These are phyloP conservation scores for Penicillium nucicola DNA, from an alignment of 495 filamentous ascomycete species.

Conservation along the genomic window DNA sequence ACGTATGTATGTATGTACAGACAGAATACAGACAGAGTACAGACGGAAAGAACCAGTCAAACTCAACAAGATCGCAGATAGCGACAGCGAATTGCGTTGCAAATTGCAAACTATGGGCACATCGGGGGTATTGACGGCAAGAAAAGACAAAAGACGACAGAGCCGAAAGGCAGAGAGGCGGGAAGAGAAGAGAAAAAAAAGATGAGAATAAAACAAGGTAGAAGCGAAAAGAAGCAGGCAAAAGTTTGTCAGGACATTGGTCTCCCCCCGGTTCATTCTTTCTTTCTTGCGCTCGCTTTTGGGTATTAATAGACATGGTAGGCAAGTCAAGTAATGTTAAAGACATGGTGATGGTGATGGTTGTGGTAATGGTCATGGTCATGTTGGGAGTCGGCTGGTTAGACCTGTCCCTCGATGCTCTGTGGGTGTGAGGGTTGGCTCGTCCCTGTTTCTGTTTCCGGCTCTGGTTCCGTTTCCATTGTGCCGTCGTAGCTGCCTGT, in stretches of 20 bases:
- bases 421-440: conserved; percentile 9
- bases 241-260: not conserved
- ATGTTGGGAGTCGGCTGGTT: not conserved
- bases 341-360: too few relatives aligned
- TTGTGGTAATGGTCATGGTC: too few relatives aligned
- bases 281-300: conserved; percentile 4
- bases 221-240: conserved; percentile 4
- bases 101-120: conserved; percentile 8
- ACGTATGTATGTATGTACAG: not conserved
- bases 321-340: too few relatives aligned
- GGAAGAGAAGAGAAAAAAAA: not conserved
- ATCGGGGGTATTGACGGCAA: conserved; percentile 6
- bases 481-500: conserved; percentile 1
- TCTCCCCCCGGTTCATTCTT: not conserved
- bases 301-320: conserved; percentile 2
- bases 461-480: conserved; percentile 9
- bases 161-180: not conserved
- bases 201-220: conserved; percentile 8
- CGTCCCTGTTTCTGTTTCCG: conserved; percentile 9
- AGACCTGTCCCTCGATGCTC: conserved; percentile 24
- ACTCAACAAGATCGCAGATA: not conserved
- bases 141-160: conserved; percentile 1
- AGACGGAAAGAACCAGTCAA: too few relatives aligned
- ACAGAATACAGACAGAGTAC: not conserved
- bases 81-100: not conserved